Evolutionary conservation across 768 basidiomycete genomes (phyloP).

Genomic region (Pisolithus tinctorius): DNA sequence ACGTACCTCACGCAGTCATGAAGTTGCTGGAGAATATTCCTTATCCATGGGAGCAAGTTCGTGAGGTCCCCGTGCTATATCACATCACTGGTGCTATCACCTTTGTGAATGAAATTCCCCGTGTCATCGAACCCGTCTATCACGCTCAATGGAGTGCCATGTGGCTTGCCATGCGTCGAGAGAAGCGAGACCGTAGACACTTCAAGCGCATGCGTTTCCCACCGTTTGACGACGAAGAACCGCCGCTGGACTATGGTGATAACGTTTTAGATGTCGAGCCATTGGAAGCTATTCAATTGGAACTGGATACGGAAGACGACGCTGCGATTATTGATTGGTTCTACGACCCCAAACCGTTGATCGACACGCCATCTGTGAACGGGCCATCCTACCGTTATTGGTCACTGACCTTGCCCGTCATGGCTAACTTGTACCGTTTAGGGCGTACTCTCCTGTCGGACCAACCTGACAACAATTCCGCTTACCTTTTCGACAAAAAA

Average conservation of each 20-base stretch:
- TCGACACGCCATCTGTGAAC: constrained; percentile 87
- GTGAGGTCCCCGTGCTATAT: constrained; percentile 96
- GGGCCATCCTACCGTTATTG: constrained; percentile 91
- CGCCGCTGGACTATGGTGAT: constrained; percentile 97
- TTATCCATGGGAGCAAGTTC: constrained; percentile 97
- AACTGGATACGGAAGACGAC: constrained; percentile 91
- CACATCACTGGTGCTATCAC: constrained; percentile 99
- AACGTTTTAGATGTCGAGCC: constrained; percentile 98
- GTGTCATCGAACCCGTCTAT: constrained; percentile 94
- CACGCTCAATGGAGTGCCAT: constrained; percentile 99
- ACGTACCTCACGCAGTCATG: constrained; percentile 99
- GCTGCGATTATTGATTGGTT: constrained; percentile 93
- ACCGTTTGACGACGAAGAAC: constrained; percentile 98
- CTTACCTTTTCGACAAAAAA: constrained; percentile 95
- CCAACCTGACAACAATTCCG: constrained; percentile 83
- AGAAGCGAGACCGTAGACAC: constrained; percentile 96
- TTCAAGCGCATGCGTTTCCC: constrained; percentile 99
- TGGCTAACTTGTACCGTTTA: constrained; percentile 95
- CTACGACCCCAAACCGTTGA: constrained; percentile 92
- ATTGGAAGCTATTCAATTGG: constrained; percentile 94
- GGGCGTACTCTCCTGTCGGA: constrained; percentile 93
- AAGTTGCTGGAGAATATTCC: constrained; percentile 99
- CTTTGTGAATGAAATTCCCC: constrained; percentile 97
- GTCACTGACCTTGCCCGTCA: constrained; percentile 87
- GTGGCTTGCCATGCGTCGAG: constrained; percentile 99